Evolutionary conservation across 192 early-diverging fungal genomes (phyloP), one percentile per base, ranked within the genome.

Genomic region (Coemansia sp.): DNA sequence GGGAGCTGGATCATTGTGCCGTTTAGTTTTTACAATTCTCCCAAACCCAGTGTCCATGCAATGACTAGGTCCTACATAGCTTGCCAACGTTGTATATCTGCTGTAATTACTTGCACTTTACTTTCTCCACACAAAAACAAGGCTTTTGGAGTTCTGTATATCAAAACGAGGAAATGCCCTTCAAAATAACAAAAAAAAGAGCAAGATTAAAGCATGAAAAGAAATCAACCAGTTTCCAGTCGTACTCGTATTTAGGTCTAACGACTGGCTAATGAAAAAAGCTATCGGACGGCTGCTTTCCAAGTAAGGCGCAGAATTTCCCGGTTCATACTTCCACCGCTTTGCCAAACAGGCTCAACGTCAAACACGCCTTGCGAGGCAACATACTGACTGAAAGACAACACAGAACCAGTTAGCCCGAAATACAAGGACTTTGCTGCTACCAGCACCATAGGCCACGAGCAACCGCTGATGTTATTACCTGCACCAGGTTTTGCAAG

Each of bases 361-460:
- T 83, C 62, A 69, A 89, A 89, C 16, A 85, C 74, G 40, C 86
- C 84, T 32, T 71, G 66, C 22, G 77, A 62, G 21, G 82, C 68
- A 18, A 94, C 87, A 22, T 90, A 76, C 59, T 84, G 65, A 41
- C 87, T 70, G 74, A 98, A 98, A 45, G 89, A 78, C 16, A 90
- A 76, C 37, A 95, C 85, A 18, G 91, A 90, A 7, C 97, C 97
- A 26, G 90, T 87, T 2, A 95, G 94, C 21, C 97, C 97, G 90
- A 98, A 98, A 73, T 98, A 98, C 8, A 90, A 89, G 0, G 91
- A 88, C 69, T 98, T 98, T 65, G 95, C 95, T 16, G 95, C 94
- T 8, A 98, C 85, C 39, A 90, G 88, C 13, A 56, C 72, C 66
- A 63, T 65, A 15, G 80, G 80, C 8, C 32, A 19, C 5, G 57